Conservation (phyloP, 2,329 filamentous ascomycete species). For the Graphilbum sp. region DNA sequence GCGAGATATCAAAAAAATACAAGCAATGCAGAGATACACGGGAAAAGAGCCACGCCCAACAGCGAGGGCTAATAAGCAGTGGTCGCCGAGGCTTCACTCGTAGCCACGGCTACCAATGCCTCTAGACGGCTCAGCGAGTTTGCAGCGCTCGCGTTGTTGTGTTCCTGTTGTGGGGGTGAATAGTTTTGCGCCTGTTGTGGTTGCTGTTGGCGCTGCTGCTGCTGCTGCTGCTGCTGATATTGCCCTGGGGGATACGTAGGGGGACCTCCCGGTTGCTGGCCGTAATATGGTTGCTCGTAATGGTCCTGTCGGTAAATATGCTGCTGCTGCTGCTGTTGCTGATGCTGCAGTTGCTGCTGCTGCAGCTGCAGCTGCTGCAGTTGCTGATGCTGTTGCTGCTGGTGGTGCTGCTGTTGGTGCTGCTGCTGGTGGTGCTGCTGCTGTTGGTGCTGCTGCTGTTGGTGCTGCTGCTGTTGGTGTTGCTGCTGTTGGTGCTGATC, state of each 20-base stretch:
- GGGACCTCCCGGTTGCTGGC: too few species aligned
- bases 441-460: neutral
- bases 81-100: slow-evolving; percentile 5
- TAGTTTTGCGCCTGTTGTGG: too few species aligned
- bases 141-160: neutral
- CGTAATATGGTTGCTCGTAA: too few species aligned
- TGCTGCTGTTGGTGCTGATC: neutral
- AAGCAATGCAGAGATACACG: neutral
- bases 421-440: neutral
- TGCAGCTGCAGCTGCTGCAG: neutral
- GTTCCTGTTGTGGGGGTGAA: too few species aligned
- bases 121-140: slow-evolving; percentile 7
- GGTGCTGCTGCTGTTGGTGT: neutral
- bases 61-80: slow-evolving; percentile 7
- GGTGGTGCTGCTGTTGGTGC: too few species aligned
- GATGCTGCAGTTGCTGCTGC: neutral
- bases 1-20: too few species aligned
- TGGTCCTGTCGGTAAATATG: too few species aligned
- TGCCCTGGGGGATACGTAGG: too few species aligned
- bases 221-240: slow-evolving; percentile 1
- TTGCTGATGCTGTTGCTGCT: too few species aligned
- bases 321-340: neutral
- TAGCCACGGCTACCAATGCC: slow-evolving; percentile 10
- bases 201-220: neutral
- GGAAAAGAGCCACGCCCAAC: neutral